phyloP scores from a whole-genome alignment of 495 filamentous ascomycete species.

The Penicillium maclennaniae region DNA sequence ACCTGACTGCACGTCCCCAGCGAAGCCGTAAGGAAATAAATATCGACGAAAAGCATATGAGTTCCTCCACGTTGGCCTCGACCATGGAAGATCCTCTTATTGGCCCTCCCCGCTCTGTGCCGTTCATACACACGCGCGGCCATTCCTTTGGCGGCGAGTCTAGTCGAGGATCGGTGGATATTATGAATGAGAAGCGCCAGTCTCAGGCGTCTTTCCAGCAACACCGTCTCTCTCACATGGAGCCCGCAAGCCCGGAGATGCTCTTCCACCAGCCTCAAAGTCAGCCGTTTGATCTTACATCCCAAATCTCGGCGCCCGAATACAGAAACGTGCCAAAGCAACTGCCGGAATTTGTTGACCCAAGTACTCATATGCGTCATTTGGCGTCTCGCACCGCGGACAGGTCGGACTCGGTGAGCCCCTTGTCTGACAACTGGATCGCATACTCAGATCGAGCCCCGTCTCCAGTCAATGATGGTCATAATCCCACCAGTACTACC shows the following conservation, averaged over 20 bases:
- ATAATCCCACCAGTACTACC: constrained; percentile 28
- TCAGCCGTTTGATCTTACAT: constrained; percentile 28
- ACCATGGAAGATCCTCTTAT: constrained; percentile 58
- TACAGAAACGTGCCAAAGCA: constrained; percentile 21
- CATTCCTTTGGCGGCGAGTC: constrained; percentile 46
- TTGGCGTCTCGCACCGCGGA: constrained; percentile 25
- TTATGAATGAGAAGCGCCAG: constrained; percentile 18
- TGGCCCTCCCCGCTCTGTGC: constrained; percentile 56
- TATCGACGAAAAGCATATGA: constrained; percentile 51
- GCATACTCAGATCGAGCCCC: constrained; percentile 54
- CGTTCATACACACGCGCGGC: constrained; percentile 71
- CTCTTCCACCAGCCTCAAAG: constrained; percentile 23
- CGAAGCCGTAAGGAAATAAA: constrained; percentile 71
- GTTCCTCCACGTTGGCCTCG: constrained; percentile 52
- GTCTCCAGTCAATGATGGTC: constrained; percentile 33
- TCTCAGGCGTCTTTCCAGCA: constrained; percentile 20
- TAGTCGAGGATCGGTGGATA: constrained; percentile 28
- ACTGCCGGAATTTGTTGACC: constrained; percentile 17
- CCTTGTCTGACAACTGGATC: constrained; percentile 57
- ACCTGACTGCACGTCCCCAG: constrained; percentile 72
- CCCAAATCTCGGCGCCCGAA: constrained; percentile 23
- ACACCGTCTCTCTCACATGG: constrained; percentile 27
- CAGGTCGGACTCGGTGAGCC: constrained; percentile 35
- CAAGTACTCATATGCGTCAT: constrained; percentile 17
- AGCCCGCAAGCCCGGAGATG: constrained; percentile 37